These are phyloP conservation scores for Torrubiella hemipterigena DNA, from an alignment of 2,329 filamentous ascomycete species.

Conservation along the genomic window DNA sequence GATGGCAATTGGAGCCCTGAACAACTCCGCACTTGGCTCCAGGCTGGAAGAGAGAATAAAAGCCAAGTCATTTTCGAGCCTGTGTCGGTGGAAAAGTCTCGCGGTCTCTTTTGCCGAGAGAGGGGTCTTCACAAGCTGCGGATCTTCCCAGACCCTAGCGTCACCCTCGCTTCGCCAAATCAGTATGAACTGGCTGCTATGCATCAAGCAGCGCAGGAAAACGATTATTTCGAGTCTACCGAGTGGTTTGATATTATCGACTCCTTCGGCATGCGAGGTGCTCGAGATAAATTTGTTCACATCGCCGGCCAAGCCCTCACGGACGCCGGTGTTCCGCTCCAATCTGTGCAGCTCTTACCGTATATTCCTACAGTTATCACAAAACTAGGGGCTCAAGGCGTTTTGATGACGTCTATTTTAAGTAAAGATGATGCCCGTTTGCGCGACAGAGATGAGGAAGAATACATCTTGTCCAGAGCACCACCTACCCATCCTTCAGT, in stretches of 20 bases:
- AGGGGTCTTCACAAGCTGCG: conserved; percentile 25
- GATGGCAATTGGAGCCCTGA: conserved; percentile 74
- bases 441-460: conserved; percentile 45
- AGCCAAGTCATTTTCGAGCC: conserved; percentile 72
- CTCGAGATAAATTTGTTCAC: conserved; percentile 57
- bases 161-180: conserved; percentile 75
- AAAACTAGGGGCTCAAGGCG: conserved; percentile 67
- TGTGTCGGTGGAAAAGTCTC: conserved; percentile 71
- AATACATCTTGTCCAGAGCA: conserved; percentile 60
- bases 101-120: conserved; percentile 47
- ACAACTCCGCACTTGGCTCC: conserved; percentile 57
- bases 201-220: conserved; percentile 55
- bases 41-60: conserved; percentile 41
- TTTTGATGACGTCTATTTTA: conserved; percentile 64
- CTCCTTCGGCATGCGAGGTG: conserved; percentile 62
- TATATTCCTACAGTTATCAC: conserved; percentile 78
- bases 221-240: conserved; percentile 54
- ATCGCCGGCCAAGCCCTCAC: conserved; percentile 58
- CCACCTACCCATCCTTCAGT: conserved; percentile 37
- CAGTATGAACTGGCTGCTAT: conserved; percentile 69
- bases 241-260: conserved; percentile 77
- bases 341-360: conserved; percentile 73
- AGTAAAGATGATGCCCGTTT: conserved; percentile 55
- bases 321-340: conserved; percentile 71
- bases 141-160: conserved; percentile 48